Percentiles rank a stretch among this genome's conserved stretches.
Conservation (phyloP, 208 protist genomes). For the Acanthamoeba lugdunensis region DNA sequence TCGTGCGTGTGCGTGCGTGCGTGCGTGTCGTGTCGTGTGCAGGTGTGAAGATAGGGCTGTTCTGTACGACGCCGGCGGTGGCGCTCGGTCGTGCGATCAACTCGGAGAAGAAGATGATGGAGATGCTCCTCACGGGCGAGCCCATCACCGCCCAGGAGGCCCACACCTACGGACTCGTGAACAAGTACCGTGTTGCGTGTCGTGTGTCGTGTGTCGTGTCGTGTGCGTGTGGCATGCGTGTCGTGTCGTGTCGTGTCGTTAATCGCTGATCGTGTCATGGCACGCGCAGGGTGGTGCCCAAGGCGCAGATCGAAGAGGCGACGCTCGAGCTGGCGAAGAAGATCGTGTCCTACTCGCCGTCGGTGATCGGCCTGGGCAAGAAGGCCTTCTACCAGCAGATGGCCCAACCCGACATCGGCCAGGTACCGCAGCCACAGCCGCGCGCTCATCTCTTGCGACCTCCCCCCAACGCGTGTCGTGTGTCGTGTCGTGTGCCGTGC, state of each 20-base stretch:
- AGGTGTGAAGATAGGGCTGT: constrained; percentile 72
- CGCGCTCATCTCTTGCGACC: too few relatives aligned
- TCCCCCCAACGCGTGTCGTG: too few relatives aligned
- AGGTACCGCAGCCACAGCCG: too few relatives aligned
- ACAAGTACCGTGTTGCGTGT: neutral
- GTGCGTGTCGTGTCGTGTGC: too few relatives aligned
- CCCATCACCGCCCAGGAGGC: constrained; percentile 69
- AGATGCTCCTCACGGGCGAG: constrained; percentile 72
- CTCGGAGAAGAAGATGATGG: constrained; percentile 66
- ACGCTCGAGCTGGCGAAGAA: constrained; percentile 37
- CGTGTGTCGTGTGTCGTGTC: too few relatives aligned
- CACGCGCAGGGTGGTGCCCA: neutral
- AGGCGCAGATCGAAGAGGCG: constrained; percentile 54
- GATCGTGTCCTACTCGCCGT: neutral
- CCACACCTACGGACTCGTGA: constrained; percentile 34
- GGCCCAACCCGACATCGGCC: neutral
- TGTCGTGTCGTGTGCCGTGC: too few relatives aligned
- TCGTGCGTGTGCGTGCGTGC: too few relatives aligned
- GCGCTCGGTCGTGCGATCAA: neutral
- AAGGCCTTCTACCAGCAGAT: constrained; percentile 63
- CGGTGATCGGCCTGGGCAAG: constrained; percentile 61
- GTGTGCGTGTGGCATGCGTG: too few relatives aligned
- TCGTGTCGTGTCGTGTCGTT: too few relatives aligned
- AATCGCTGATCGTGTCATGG: too few relatives aligned
- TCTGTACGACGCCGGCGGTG: constrained; percentile 66